Evolutionary conservation across 1,139 yeast genomes (phyloP), one percentile per base, ranked within the genome.

Genomic region (Candida albicans): DNA sequence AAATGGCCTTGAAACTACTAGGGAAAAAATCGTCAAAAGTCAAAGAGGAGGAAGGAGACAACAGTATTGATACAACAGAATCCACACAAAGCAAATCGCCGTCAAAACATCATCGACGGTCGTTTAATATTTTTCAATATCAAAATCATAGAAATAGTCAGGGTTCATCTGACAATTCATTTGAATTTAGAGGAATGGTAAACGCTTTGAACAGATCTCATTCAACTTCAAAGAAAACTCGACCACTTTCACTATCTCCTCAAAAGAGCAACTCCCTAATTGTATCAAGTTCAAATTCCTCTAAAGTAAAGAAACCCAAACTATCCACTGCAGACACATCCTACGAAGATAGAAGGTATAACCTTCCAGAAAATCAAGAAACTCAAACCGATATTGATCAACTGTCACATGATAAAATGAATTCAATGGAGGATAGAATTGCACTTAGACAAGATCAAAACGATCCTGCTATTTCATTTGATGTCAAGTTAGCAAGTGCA

Each of bases 251-350:
- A 11, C 10, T 9, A 4, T 28, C 31, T 4, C 24, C 28, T 15
- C 18, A 36, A 4, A 35, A 27, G 14, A 14, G 5, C 14, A 13
- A 6, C 7, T 15, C 22, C 8, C 34, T 11, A 28, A 40, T 44
- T 27, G 33, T 37, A 29, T 37, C 44, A n/a, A 33, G 40, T 37
- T 33, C 44, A 11, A 37, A 37, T 15, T 37, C 40, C 13, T 13
- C n/a, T n/a, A 27, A 9, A 27, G 7, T 27, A 27, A 29, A 29
- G 13, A 13, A 10, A n/a, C n/a, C 12, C 4, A 29, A 14, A 29
- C 9, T 12, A 29, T 13, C 32, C 2, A 29, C 3, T 7, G 14
- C 32, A 29, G 13, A 13, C 5, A 9, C 32, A 3, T 3, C 14
- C 4, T 13, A 29, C 8, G 14, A 29, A 29, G 32, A 8, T n/a